Conservation (phyloP, 169 alveolate genomes). For the Sarcocystis neurona region DNA sequence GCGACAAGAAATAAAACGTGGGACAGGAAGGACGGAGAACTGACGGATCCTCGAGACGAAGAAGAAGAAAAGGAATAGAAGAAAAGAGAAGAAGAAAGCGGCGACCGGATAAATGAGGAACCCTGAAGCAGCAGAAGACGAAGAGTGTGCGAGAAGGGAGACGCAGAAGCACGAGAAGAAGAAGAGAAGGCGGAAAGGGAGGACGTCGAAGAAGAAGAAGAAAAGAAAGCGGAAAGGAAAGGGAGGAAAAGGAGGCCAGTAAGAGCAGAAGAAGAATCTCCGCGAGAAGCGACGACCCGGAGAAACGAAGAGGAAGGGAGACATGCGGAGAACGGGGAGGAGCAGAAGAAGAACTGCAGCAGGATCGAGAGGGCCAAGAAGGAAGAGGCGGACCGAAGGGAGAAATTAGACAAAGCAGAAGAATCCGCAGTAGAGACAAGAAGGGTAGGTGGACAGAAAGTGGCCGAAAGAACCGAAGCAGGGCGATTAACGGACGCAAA, state of each 20-base stretch:
- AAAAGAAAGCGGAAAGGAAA: background rate
- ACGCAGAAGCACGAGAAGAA: background rate
- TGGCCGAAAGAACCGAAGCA: no score
- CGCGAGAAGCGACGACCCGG: no score
- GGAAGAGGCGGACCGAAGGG: background rate
- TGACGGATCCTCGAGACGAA: no score
- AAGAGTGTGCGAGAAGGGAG: background rate
- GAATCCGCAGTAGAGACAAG: background rate
- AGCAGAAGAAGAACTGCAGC: background rate
- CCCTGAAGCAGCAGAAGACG: background rate
- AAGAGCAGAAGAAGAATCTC: background rate
- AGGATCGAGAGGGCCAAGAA: background rate
- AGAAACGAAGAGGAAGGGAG: no score
- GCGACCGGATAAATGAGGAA: background rate
- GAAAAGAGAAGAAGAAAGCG: background rate
- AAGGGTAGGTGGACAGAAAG: no score
- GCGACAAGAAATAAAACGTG: background rate
- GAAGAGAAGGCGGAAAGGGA: background rate
- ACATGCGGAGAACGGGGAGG: background rate
- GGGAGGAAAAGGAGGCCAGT: background rate
- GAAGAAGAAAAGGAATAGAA: background rate
- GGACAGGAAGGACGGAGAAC: no score
- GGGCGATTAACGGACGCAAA: no score
- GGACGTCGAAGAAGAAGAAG: background rate
- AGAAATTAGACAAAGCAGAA: background rate